A percentile compares a stretch with the other conserved stretches of the same genome.
phyloP scores from a whole-genome alignment of 768 basidiomycete genomes.

The Amanita phalloides region DNA sequence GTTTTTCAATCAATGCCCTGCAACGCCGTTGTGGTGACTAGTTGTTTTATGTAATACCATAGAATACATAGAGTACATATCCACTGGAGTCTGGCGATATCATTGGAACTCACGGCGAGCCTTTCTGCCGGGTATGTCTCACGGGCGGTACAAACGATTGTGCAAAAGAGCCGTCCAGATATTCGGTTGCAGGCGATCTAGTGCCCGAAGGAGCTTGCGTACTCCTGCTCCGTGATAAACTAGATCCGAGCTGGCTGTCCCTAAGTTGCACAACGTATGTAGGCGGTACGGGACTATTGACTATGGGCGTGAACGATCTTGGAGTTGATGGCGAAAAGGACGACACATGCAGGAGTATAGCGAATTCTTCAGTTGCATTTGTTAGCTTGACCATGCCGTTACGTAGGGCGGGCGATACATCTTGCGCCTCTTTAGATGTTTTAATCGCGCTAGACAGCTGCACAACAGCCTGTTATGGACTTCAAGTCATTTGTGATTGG shows the following conservation, averaged over 20 bases:
- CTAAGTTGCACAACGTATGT: conserved; percentile 15
- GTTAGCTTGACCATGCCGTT: conserved; percentile 67
- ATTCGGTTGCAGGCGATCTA: neutral
- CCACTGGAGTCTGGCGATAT: too few species aligned
- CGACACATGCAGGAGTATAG: conserved; percentile 78
- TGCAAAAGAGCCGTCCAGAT: conserved; percentile 7
- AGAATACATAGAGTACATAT: neutral
- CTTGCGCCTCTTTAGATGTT: conserved; percentile 46
- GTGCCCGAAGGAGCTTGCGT: conserved; percentile 31
- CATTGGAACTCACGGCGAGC: neutral
- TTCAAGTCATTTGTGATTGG: conserved; percentile 1
- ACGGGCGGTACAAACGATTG: conserved; percentile 12
- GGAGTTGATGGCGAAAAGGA: conserved; percentile 56
- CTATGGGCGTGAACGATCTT: conserved; percentile 46
- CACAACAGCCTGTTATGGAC: conserved; percentile 49
- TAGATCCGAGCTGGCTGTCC: conserved; percentile 40
- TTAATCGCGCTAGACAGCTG: conserved; percentile 69
- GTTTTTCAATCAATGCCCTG: neutral
- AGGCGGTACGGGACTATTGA: conserved; percentile 23
- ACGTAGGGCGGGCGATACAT: conserved; percentile 44
- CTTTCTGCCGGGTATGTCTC: conserved; percentile 7
- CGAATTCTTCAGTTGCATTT: conserved; percentile 79
- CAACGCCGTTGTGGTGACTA: neutral
- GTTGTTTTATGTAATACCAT: neutral
- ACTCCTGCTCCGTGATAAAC: conserved; percentile 51